These are phyloP conservation scores for Leccinum pachyderme DNA, from an alignment of 1,284 basidiomycete species.

Conservation along the genomic window DNA sequence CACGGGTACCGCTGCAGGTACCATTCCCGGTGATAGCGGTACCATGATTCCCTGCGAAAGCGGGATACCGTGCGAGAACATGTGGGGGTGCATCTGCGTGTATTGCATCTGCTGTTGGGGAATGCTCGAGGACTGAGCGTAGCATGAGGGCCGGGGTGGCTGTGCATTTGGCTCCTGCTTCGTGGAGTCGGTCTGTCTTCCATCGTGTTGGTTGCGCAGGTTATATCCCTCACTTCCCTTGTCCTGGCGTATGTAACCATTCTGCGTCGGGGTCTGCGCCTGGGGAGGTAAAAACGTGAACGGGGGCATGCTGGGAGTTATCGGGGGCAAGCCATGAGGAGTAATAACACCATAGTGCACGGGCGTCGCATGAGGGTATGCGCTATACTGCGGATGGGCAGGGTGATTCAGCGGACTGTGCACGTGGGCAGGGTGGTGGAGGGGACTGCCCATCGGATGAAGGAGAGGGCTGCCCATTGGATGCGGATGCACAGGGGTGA, in stretches of 20 bases:
- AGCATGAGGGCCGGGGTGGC: slow-evolving; percentile 10
- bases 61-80: slow-evolving; percentile 35
- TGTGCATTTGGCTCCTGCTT: slow-evolving; percentile 13
- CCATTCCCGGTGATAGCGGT: slow-evolving; percentile 28
- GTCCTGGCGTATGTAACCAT: slow-evolving; percentile 10
- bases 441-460: slow-evolving; percentile 31
- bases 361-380: slow-evolving; percentile 36
- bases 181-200: slow-evolving; percentile 2
- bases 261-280: slow-evolving; percentile 18
- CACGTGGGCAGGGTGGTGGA: slow-evolving; percentile 31
- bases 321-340: slow-evolving; percentile 69
- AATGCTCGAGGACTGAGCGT: slow-evolving; percentile 12
- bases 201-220: slow-evolving; percentile 7
- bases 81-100: slow-evolving; percentile 20
- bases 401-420: slow-evolving; percentile 43
- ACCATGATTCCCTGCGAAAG: slow-evolving; percentile 32
- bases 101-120: slow-evolving; percentile 25
- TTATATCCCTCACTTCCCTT: slow-evolving; percentile 4
- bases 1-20: slow-evolving; percentile 17
- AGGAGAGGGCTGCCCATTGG: slow-evolving; percentile 32
- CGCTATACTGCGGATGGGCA: slow-evolving; percentile 30
- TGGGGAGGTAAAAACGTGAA: slow-evolving; percentile 62
- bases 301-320: slow-evolving; percentile 78
- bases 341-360: slow-evolving; percentile 45
- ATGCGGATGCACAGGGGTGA: slow-evolving; percentile 28